phyloP scores from a whole-genome alignment of 164 flowering plant genomes.

The Protea cynaroides region DNA sequence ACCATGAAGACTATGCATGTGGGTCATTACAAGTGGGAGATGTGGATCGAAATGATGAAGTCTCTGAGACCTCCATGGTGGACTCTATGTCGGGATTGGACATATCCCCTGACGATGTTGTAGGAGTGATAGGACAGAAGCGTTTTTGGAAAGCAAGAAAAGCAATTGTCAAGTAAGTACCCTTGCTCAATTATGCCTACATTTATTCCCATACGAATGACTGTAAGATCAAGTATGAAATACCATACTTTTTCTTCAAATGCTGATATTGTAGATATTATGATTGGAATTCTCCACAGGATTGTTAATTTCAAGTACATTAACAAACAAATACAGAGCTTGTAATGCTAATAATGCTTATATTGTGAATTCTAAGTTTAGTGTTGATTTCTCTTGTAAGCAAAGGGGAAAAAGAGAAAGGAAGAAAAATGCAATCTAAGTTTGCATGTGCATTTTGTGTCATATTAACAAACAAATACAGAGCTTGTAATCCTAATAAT shows the following conservation, averaged over 20 bases:
- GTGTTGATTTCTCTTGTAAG: neutral
- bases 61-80: conserved; percentile 48
- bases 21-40: conserved; percentile 20
- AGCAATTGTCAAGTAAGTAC: conserved; percentile 73
- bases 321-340: no score
- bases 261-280: neutral
- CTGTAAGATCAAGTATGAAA: no score
- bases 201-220: neutral
- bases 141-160: conserved; percentile 76
- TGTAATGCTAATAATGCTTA: no score
- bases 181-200: neutral
- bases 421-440: neutral
- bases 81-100: conserved; percentile 39
- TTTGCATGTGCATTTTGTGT: no score
- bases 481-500: no score
- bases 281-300: no score
- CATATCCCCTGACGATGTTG: conserved; percentile 67
- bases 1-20: conserved; percentile 15
- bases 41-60: conserved; percentile 37
- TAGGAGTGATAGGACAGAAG: conserved; percentile 62
- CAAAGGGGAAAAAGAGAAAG: no score
- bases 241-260: no score
- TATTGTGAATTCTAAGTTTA: neutral
- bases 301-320: neutral
- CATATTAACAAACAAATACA: no score